phyloP scores from a whole-genome alignment of 2,329 filamentous ascomycete genomes.

The Monilinia vaccinii-corymbosi region DNA sequence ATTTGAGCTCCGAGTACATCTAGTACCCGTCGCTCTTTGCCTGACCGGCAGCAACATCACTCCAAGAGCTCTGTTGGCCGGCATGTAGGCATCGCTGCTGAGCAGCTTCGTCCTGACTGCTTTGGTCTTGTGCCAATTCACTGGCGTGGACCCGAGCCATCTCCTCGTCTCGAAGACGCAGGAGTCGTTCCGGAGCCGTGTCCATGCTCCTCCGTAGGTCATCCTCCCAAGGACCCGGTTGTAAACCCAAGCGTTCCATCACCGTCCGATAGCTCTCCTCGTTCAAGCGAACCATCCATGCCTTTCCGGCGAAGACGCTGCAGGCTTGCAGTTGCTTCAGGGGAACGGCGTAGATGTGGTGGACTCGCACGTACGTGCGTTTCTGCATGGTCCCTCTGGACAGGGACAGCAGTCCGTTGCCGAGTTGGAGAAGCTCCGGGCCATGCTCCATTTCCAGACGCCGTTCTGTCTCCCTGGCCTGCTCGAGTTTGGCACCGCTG shows the following conservation, averaged over 20 bases:
- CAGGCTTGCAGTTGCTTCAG: not conserved
- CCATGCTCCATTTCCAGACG: not conserved
- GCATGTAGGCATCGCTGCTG: not conserved
- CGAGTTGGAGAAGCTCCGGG: not conserved
- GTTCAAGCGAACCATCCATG: not conserved
- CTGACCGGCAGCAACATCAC: not conserved
- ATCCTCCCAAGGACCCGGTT: not conserved
- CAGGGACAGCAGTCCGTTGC: not conserved
- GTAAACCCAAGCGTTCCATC: not conserved
- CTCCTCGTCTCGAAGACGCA: not conserved
- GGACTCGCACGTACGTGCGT: not conserved
- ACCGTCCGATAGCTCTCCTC: not conserved
- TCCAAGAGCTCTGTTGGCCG: not conserved
- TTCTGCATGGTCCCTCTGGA: not conserved
- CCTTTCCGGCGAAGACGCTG: not conserved
- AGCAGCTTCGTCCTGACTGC: not conserved
- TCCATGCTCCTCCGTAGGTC: not conserved
- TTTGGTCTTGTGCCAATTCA: not conserved
- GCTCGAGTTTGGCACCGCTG: not conserved
- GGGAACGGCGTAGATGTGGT: conserved; percentile 1
- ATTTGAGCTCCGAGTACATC: not conserved
- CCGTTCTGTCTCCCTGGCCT: not conserved
- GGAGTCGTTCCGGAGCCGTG: not conserved
- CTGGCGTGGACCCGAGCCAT: not conserved
- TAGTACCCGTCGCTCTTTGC: too few species aligned